Percentiles rank a stretch among this genome's conserved stretches.
These are phyloP conservation scores for Sphaerulina vaccinii DNA, from an alignment of 2,329 filamentous ascomycete genomes.

Conservation along the genomic window DNA sequence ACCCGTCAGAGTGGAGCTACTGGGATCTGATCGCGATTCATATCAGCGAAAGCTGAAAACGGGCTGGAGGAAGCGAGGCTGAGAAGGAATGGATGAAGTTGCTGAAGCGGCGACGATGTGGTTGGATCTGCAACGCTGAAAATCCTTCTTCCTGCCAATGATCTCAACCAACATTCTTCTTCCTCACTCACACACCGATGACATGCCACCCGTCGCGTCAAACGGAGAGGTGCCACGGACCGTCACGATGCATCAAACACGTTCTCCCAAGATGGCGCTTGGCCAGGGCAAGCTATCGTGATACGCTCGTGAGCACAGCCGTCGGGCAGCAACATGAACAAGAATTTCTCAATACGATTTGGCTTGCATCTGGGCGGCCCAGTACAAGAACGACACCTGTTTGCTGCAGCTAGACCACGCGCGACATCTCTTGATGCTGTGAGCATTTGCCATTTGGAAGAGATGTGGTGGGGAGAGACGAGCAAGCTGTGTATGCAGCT, in stretches of 20 bases:
- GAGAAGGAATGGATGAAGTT: too few relatives aligned
- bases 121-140: neutral
- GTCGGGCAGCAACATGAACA: neutral
- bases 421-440: neutral
- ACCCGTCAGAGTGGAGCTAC: too few relatives aligned
- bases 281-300: too few relatives aligned
- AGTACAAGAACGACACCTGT: slow-evolving; percentile 9
- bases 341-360: neutral
- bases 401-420: slow-evolving; percentile 4
- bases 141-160: neutral
- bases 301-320: neutral
- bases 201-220: too few relatives aligned
- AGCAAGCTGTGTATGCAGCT: slow-evolving; percentile 4
- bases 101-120: too few relatives aligned
- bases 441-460: slow-evolving; percentile 2
- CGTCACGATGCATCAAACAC: neutral
- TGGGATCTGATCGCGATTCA: too few relatives aligned
- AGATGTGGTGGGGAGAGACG: neutral
- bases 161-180: neutral
- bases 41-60: too few relatives aligned
- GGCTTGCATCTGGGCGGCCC: neutral
- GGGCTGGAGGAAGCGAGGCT: too few relatives aligned
- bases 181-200: too few relatives aligned
- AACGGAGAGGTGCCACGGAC: neutral
- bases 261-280: neutral